Base-by-base conservation (phyloP, 352 stramenopile species). In the Pythium biforme region DNA sequence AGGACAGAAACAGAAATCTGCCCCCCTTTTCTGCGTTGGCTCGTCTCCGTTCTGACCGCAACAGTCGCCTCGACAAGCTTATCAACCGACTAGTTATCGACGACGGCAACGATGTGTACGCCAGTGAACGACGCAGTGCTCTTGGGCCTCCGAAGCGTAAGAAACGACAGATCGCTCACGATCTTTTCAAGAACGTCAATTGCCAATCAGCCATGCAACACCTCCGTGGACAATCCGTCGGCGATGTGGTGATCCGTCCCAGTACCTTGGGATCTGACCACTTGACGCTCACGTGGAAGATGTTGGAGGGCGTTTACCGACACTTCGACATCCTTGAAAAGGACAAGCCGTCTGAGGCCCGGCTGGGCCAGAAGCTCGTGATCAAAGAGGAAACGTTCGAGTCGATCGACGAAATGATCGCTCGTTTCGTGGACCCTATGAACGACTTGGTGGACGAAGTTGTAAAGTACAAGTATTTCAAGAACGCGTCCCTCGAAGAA, bases 241-340 rank as follows among this genome's bases (percentile, higher is more conserved):
- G 88, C 45, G 88, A 96, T 59, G 84, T 94, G 4, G 86, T 95
- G 26, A 86, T 96, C 74, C 88, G 88, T 14, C 88, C 88, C 2
- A 92, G 86, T 71, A 93, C 85, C 8, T 55, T 94, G 46, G 86
- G 86, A 15, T 81, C 84, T 2, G 85, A 96, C 49, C 88, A 96
- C 50, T 72, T 96, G 11, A 96, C 84, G 20, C 68, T 96, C 39
- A 94, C 88, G 22, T 96, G 88, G 88, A 96, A 96, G 54, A 92
- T 95, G 75, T 57, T 94, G 27, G 83, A 94, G 20, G 77, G 82
- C 29, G 86, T 95, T 15, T 96, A 94, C 58, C 84, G 86, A 47
- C 88, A 96, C 55, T 95, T 95, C 39, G 88, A 96, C 63, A 87
- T 96, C 33, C 67, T 89, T 47, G 88, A 96, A 72, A 88, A 89